A percentile compares a stretch with the other conserved stretches of the same genome.
Evolutionary conservation across 2,329 filamentous ascomycete species (phyloP).

Genomic region (Aurifilum marmelostoma): DNA sequence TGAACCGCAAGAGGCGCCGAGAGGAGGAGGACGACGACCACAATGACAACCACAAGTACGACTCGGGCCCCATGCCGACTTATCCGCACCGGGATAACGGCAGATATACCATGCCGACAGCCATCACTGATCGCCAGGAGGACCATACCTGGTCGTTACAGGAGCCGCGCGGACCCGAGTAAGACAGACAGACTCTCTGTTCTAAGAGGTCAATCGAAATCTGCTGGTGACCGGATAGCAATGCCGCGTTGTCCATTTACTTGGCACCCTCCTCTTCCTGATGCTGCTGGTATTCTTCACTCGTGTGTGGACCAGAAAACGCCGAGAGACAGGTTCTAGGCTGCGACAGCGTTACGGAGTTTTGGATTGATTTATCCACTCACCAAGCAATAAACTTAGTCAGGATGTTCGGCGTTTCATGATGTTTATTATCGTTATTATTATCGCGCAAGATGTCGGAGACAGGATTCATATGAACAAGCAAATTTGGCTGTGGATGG

Average conservation of each 20-base stretch:
- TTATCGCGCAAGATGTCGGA: slow-evolving; percentile 4
- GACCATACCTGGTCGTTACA: slow-evolving; percentile 13
- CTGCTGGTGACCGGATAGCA: not conserved
- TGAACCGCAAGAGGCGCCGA: slow-evolving; percentile 24
- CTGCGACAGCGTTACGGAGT: slow-evolving; percentile 20
- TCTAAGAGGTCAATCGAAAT: not conserved
- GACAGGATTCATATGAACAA: not conserved
- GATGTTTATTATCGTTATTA: not conserved
- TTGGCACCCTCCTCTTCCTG: not conserved
- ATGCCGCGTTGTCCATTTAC: not conserved
- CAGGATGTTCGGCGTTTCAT: slow-evolving; percentile 27
- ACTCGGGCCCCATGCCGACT: slow-evolving; percentile 19
- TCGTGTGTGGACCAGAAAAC: slow-evolving; percentile 13
- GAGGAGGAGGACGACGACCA: slow-evolving; percentile 22
- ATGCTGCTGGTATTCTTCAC: not conserved
- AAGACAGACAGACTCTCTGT: not conserved
- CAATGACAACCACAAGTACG: slow-evolving; percentile 16
- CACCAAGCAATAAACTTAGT: slow-evolving; percentile 18
- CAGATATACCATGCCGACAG: slow-evolving; percentile 13
- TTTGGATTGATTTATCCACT: slow-evolving; percentile 19
- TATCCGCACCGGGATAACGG: slow-evolving; percentile 20
- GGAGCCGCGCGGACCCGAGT: slow-evolving; percentile 4
- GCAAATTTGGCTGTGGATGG: not conserved
- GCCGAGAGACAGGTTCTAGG: slow-evolving; percentile 8
- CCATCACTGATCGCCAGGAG: slow-evolving; percentile 16